Conservation (phyloP, 805 yeast genomes). For the Candida odintsovae region DNA sequence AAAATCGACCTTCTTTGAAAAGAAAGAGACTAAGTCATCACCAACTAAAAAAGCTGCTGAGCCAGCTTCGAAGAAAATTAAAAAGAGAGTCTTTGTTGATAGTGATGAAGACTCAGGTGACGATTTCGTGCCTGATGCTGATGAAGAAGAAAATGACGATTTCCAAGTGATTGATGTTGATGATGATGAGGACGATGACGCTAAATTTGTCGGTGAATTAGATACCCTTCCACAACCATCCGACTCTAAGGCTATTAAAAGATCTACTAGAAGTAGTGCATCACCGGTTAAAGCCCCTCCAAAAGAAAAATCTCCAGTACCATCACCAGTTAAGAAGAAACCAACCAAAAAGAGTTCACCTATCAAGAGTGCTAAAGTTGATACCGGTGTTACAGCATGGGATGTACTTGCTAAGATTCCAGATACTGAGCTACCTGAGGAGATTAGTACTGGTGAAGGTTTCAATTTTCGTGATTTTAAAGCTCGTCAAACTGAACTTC, state of each 20-base stretch:
- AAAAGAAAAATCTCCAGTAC: constrained; percentile 6
- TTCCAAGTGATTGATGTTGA: background rate
- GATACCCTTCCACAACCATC: background rate
- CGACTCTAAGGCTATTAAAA: background rate
- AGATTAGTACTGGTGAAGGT: constrained; percentile 40
- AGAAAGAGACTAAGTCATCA: constrained; percentile 5
- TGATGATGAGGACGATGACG: constrained; percentile 6
- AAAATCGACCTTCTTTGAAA: constrained; percentile 3
- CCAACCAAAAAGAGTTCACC: constrained; percentile 1
- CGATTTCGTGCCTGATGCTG: background rate
- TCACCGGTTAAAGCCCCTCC: constrained; percentile 3
- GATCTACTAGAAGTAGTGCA: constrained; percentile 2
- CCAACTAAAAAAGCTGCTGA: background rate
- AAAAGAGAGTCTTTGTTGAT: background rate
- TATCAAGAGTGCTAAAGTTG: constrained; percentile 1
- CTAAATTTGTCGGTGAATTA: constrained; percentile 10
- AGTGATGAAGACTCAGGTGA: constrained; percentile 12
- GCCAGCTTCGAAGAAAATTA: constrained; percentile 1
- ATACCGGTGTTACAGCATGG: constrained; percentile 35
- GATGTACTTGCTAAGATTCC: constrained; percentile 61
- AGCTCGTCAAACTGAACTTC: constrained; percentile 34
- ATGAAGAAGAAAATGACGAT: background rate
- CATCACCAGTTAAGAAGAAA: constrained; percentile 3
- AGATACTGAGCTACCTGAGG: constrained; percentile 60
- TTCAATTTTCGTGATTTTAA: constrained; percentile 55